phyloP scores from a whole-genome alignment of 257 asterid genomes.

The Gentiana dahurica region DNA sequence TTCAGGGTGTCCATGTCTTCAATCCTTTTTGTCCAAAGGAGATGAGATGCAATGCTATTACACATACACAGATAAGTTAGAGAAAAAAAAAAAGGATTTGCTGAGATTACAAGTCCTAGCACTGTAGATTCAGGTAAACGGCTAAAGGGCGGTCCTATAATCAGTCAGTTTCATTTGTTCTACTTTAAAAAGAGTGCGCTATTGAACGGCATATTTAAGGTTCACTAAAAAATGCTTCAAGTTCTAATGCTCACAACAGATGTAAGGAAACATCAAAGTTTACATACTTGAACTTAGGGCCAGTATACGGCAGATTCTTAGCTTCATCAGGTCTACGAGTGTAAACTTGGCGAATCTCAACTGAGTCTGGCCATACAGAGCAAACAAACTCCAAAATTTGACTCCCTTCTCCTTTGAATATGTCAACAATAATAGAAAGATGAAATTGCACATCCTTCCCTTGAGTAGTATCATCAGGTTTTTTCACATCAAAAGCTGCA shows the following conservation, averaged over 20 bases:
- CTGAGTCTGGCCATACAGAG: slow-evolving; percentile 73
- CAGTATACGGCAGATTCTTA: slow-evolving; percentile 31
- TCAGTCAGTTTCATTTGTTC: too few species aligned
- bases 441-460: slow-evolving; percentile 55
- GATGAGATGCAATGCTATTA: too few species aligned
- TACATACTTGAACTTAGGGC: slow-evolving; percentile 75
- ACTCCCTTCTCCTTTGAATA: slow-evolving; percentile 50
- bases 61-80: too few species aligned
- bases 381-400: slow-evolving; percentile 61
- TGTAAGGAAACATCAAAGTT: slow-evolving; percentile 3
- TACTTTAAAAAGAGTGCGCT: too few species aligned
- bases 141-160: too few species aligned
- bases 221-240: too few species aligned
- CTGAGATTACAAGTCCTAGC: too few species aligned
- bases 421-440: slow-evolving; percentile 42
- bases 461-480: slow-evolving; percentile 25
- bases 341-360: slow-evolving; percentile 53
- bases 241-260: not conserved
- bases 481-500: slow-evolving; percentile 44
- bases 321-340: slow-evolving; percentile 30
- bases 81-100: too few species aligned
- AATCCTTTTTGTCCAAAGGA: too few species aligned
- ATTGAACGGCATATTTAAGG: too few species aligned
- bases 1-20: too few species aligned
- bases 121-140: too few species aligned